Evolutionary conservation across 2,329 filamentous ascomycete species (phyloP), one percentile per base, ranked within the genome.

Genomic region (Colletotrichum sidae): DNA sequence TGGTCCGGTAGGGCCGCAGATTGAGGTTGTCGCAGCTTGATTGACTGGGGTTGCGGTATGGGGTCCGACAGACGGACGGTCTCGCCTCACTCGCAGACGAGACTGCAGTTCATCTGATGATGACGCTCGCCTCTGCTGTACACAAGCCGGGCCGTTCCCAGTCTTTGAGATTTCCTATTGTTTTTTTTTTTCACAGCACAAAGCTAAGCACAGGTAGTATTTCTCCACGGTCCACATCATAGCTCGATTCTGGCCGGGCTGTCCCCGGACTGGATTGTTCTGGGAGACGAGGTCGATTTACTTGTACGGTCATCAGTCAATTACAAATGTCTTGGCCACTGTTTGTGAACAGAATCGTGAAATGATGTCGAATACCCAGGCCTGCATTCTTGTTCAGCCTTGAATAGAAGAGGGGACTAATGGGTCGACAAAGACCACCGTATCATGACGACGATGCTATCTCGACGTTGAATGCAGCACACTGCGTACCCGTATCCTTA

Each of bases 11-110:
- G 45, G 64, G 59, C 46, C 46, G 58, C 59, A 63, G 58, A 66
- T 66, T 66, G 63, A 64, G 38, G 37, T 35, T 53, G 59, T 66
- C 50, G 44, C 63, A 66, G 47, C 54, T 66, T 66, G 59, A 66
- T 58, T 58, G 53, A 62, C 38, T 15, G 51, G 47, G 46, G 46
- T 52, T 33, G 38, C 35, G 25, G 13, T 49, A 56, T 56, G 42
- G 47, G 46, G 38, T 51, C 62, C 25, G 46, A 25, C 25, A 45
- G 13, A 46, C 35, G 44, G 38, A 52, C 56, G 57, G 35, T 39
- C 42, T 51, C 39, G 42, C n/a, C 57, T n/a, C 25, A 25, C 25
- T 25, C 25, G 25, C 25, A 25, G 25, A 25, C 25, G 25, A 25
- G 25, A 25, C 25, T 25, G 25, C 46, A 55, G 62, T 66, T 66